Percentiles rank a stretch among this genome's conserved stretches.
These are phyloP conservation scores for Lepraria neglecta DNA, from an alignment of 495 filamentous ascomycete species.

Conservation along the genomic window DNA sequence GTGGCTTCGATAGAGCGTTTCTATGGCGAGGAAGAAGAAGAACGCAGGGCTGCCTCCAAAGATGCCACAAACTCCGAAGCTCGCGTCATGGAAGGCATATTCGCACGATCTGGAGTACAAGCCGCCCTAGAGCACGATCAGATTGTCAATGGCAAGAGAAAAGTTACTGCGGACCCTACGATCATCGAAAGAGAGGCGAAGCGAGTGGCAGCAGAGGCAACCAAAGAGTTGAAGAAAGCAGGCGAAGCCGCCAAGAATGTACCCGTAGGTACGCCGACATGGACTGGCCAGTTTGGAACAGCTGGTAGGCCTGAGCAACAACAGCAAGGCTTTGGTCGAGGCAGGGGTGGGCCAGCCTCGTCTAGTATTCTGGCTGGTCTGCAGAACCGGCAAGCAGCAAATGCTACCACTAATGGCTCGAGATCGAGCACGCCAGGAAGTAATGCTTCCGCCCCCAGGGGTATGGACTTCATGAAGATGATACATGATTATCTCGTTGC, in stretches of 20 bases:
- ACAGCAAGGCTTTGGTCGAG: slow-evolving; percentile 29
- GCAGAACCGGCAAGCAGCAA: slow-evolving; percentile 48
- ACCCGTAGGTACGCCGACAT: slow-evolving; percentile 81
- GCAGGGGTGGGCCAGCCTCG: slow-evolving; percentile 40
- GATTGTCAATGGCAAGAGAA: slow-evolving; percentile 65
- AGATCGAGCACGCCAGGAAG: slow-evolving; percentile 31
- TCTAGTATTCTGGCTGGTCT: slow-evolving; percentile 57
- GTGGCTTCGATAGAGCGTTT: slow-evolving; percentile 54
- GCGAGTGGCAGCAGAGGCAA: slow-evolving; percentile 69
- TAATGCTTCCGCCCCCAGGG: slow-evolving; percentile 14
- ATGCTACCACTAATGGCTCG: slow-evolving; percentile 28
- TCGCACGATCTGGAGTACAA: slow-evolving; percentile 76
- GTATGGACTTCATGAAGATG: slow-evolving; percentile 60
- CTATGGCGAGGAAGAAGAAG: slow-evolving; percentile 38
- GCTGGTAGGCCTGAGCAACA: slow-evolving; percentile 52
- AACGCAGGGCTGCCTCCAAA: slow-evolving; percentile 37
- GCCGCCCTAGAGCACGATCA: slow-evolving; percentile 83
- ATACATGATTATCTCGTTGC: slow-evolving; percentile 66
- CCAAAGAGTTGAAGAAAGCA: slow-evolving; percentile 63
- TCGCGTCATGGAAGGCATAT: slow-evolving; percentile 78
- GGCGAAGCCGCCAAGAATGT: slow-evolving; percentile 62
- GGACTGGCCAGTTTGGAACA: slow-evolving; percentile 79
- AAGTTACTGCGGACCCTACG: slow-evolving; percentile 58
- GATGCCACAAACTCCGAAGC: slow-evolving; percentile 47
- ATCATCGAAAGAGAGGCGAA: slow-evolving; percentile 77